phyloP scores from a whole-genome alignment of 306 rosid species.

The Spatholobus suberectus region DNA sequence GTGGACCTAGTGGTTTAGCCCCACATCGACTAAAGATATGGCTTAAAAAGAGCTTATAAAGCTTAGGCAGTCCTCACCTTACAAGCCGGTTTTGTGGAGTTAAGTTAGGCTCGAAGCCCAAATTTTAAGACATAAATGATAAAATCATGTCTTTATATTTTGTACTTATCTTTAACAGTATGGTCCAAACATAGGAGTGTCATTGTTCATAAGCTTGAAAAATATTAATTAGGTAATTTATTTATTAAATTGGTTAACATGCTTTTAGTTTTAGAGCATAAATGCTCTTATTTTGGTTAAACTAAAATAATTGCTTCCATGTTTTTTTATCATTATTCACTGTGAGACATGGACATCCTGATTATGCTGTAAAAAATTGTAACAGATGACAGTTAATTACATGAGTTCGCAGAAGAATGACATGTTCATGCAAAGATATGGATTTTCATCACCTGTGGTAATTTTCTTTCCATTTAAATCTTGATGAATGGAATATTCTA shows the following conservation, averaged over 20 bases:
- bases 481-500: constrained; percentile 9
- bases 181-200: neutral
- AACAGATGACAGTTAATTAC: constrained; percentile 89
- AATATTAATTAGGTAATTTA: neutral
- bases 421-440: constrained; percentile 83
- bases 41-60: no score
- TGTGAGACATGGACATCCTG: constrained; percentile 36
- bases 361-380: constrained; percentile 47
- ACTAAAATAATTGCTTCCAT: neutral
- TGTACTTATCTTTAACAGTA: constrained; percentile 5
- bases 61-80: no score
- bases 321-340: constrained; percentile 22
- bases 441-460: constrained; percentile 94
- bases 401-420: constrained; percentile 70
- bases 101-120: no score
- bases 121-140: no score
- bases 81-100: no score
- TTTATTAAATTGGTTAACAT: neutral
- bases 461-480: constrained; percentile 33
- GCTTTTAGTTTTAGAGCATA: constrained; percentile 29
- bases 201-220: constrained; percentile 24
- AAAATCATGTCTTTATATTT: neutral
- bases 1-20: no score
- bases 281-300: constrained; percentile 25
- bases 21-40: no score